These are phyloP conservation scores for Trametes cinnabarina DNA, from an alignment of 768 basidiomycete species.

Conservation along the genomic window DNA sequence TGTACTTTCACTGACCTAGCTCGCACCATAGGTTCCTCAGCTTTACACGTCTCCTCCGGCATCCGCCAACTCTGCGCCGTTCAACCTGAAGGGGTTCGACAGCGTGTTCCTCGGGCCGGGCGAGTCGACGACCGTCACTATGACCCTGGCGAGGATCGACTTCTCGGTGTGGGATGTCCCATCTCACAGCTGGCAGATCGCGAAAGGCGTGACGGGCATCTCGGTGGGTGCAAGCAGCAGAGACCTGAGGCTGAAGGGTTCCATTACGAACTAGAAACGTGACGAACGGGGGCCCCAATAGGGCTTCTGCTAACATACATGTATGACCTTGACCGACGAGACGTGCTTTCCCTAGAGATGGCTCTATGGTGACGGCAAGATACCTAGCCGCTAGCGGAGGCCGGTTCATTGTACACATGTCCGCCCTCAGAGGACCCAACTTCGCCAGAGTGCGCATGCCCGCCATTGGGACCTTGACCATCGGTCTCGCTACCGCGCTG, in stretches of 20 bases:
- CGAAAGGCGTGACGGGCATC: constrained; percentile 43
- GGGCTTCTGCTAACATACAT: too few relatives aligned
- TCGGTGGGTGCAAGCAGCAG: constrained; percentile 24
- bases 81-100: constrained; percentile 35
- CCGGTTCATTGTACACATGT: constrained; percentile 11
- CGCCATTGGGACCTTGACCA: constrained; percentile 2
- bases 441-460: constrained; percentile 6
- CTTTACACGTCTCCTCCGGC: constrained; percentile 62
- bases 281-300: too few relatives aligned
- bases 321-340: too few relatives aligned
- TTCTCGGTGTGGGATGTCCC: constrained; percentile 55
- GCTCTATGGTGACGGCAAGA: too few relatives aligned
- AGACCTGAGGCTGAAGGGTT: constrained; percentile 51
- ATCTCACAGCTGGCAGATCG: constrained; percentile 54
- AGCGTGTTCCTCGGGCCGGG: constrained; percentile 40
- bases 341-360: too few relatives aligned
- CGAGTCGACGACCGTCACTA: constrained; percentile 44
- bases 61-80: constrained; percentile 32
- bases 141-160: constrained; percentile 49
- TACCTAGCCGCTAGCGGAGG: background rate
- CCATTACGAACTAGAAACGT: constrained; percentile 22
- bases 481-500: background rate
- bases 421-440: constrained; percentile 13
- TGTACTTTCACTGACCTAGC: too few relatives aligned
- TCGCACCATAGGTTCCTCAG: constrained; percentile 56